Conservation (phyloP, 1,284 basidiomycete genomes). For the Cryptococcus sp. region DNA sequence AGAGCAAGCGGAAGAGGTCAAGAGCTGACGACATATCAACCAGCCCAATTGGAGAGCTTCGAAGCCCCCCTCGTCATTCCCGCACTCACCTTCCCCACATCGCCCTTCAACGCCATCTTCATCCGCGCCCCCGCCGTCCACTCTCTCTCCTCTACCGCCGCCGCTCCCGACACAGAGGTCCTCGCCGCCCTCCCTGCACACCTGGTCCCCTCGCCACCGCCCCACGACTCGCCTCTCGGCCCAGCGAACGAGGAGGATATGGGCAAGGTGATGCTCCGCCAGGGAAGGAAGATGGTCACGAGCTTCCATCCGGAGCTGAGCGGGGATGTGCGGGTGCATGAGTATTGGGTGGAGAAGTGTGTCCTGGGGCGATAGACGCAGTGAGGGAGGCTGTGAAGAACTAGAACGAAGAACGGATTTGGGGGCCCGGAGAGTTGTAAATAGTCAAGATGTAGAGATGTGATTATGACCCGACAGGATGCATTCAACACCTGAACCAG, state of each 20-base stretch:
- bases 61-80: slow-evolving; percentile 70
- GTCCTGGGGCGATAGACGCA: slow-evolving; percentile 29
- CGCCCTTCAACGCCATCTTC: slow-evolving; percentile 81
- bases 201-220: slow-evolving; percentile 56
- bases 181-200: slow-evolving; percentile 66
- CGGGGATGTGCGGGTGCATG: slow-evolving; percentile 80
- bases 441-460: not conserved
- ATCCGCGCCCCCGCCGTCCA: slow-evolving; percentile 75
- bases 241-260: slow-evolving; percentile 52
- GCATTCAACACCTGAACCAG: not conserved
- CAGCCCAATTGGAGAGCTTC: slow-evolving; percentile 70
- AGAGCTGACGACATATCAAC: not conserved
- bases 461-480: too few species aligned
- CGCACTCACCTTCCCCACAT: slow-evolving; percentile 60
- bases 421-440: not conserved
- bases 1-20: not conserved
- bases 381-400: not conserved
- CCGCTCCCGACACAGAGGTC: slow-evolving; percentile 48
- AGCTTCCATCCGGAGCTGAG: slow-evolving; percentile 95
- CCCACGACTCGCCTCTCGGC: slow-evolving; percentile 40
- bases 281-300: slow-evolving; percentile 80
- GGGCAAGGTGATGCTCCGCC: slow-evolving; percentile 78
- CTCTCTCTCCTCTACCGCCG: slow-evolving; percentile 14
- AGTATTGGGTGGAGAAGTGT: slow-evolving; percentile 52
- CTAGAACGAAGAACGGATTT: too few species aligned